phyloP scores from a whole-genome alignment of 2,329 filamentous ascomycete genomes.

The Dendryphion nanum region DNA sequence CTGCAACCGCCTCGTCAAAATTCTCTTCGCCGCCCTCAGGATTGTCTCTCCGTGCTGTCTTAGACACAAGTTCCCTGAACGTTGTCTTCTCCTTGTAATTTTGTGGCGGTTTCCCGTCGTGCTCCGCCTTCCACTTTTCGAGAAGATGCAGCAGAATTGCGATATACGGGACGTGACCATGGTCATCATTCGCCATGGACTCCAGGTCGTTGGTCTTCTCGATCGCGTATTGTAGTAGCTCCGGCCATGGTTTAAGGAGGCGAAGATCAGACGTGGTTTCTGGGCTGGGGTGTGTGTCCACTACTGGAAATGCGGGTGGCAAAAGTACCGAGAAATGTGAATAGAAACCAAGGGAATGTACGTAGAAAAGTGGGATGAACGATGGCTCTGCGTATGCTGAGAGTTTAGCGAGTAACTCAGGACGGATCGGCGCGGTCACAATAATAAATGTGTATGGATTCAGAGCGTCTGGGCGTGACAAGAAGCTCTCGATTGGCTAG shows the following conservation, averaged over 20 bases:
- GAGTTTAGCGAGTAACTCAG: constrained; percentile 51
- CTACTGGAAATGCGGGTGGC: constrained; percentile 80
- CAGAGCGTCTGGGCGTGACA: constrained; percentile 40
- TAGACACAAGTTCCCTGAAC: constrained; percentile 71
- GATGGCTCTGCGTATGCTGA: constrained; percentile 52
- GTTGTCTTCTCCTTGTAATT: constrained; percentile 83
- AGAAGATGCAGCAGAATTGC: constrained; percentile 80
- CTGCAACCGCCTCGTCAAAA: constrained; percentile 85
- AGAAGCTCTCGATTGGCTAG: constrained; percentile 47
- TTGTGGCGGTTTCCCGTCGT: constrained; percentile 66
- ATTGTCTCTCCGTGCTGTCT: constrained; percentile 67
- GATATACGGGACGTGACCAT: constrained; percentile 89
- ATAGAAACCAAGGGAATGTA: constrained; percentile 91
- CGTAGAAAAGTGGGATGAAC: constrained; percentile 72
- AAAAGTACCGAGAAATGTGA: constrained; percentile 80
- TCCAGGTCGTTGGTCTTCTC: constrained; percentile 70
- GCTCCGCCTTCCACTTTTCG: constrained; percentile 71
- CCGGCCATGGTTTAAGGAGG: constrained; percentile 81
- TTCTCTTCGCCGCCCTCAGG: constrained; percentile 93
- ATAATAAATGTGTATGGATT: constrained; percentile 60
- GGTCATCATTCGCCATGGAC: constrained; percentile 70
- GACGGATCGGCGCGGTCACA: constrained; percentile 58
- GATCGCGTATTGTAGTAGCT: constrained; percentile 66
- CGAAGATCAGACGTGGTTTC: constrained; percentile 82
- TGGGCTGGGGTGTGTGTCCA: constrained; percentile 92